Evolutionary conservation across 1,284 basidiomycete species (phyloP), one percentile per base, ranked within the genome.

Genomic region (Cryptococcus sp.): DNA sequence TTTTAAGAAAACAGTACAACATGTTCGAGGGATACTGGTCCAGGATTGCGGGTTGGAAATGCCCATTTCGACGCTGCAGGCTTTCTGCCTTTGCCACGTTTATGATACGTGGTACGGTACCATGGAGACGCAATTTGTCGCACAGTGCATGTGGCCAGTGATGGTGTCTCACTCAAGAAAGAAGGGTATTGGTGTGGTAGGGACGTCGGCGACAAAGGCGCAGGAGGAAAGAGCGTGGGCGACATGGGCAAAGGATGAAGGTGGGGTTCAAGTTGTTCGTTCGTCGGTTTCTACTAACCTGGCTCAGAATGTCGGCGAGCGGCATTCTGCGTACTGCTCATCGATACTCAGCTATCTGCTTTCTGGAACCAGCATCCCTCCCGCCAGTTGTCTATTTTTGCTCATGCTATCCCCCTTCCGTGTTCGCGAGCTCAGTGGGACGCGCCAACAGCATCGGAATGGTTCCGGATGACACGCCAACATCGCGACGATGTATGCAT

Each of bases 291-390:
- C 5, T 13, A 19, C 38, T 51, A 38, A 51, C 10, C 39, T 23
- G 6, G 13, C 17, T 47, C 52, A 70, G 73, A 76, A 66, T 69
- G 72, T 41, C 69, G 73, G 3, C 65, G 73, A 25, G 68, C 72
- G 8, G 73, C 72, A 0, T 76, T 67, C 56, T 71, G 67, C 52
- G 68, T 76, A 25, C 55, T 74, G 2, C 58, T 70, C 16, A 64
- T 76, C 50, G 73, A 76, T 58, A 76, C 73, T 17, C 73, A 76
- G 48, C 57, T 71, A 15, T 73, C 72, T 3, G 59, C 64, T 15
- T 76, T 74, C 60, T 76, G 72, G 72, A 72, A 69, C 35, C 72
- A 74, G 57, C 71, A 74, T 50, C 65, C 68, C 15, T 67, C 66
- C 6, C 62, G 73, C 11, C 72, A 74, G 58, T 61, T 76, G 11